Percentiles rank a stretch among this genome's conserved stretches.
phyloP scores from a whole-genome alignment of 2,329 filamentous ascomycete genomes.

The Phialemoniopsis sp. region DNA sequence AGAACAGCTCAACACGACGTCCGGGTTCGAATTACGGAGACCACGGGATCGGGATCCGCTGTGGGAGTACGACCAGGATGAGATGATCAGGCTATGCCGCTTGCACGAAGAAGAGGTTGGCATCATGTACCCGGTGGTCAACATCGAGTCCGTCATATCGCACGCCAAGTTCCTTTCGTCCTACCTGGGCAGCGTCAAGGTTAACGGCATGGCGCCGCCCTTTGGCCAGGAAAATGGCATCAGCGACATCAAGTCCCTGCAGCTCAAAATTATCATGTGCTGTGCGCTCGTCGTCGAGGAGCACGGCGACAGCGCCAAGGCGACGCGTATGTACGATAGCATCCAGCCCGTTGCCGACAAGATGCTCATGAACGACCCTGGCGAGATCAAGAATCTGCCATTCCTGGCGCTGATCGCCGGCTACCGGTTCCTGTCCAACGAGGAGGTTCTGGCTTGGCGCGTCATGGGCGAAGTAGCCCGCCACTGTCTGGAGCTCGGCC shows the following conservation, averaged over 20 bases:
- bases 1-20: no score
- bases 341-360: constrained; percentile 69
- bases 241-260: constrained; percentile 52
- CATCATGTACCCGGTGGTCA: constrained; percentile 84
- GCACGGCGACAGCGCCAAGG: constrained; percentile 72
- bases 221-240: constrained; percentile 30
- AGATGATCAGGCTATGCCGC: constrained; percentile 73
- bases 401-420: constrained; percentile 49
- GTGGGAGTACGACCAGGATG: constrained; percentile 72
- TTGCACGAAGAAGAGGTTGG: constrained; percentile 88
- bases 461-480: constrained; percentile 79
- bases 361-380: constrained; percentile 51
- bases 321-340: constrained; percentile 68
- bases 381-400: constrained; percentile 41
- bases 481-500: constrained; percentile 74
- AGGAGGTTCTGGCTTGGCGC: constrained; percentile 83
- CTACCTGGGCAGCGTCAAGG: constrained; percentile 59
- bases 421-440: constrained; percentile 81
- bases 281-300: constrained; percentile 74
- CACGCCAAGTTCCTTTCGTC: constrained; percentile 67
- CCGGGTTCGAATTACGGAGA: constrained; percentile 5
- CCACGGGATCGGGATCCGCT: constrained; percentile 64
- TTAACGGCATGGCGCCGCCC: constrained; percentile 21
- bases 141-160: constrained; percentile 65
- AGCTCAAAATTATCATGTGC: constrained; percentile 81